Percentiles rank a stretch among this genome's conserved stretches.
Conservation (phyloP, 352 stramenopile genomes). For the Pythium volutum region DNA sequence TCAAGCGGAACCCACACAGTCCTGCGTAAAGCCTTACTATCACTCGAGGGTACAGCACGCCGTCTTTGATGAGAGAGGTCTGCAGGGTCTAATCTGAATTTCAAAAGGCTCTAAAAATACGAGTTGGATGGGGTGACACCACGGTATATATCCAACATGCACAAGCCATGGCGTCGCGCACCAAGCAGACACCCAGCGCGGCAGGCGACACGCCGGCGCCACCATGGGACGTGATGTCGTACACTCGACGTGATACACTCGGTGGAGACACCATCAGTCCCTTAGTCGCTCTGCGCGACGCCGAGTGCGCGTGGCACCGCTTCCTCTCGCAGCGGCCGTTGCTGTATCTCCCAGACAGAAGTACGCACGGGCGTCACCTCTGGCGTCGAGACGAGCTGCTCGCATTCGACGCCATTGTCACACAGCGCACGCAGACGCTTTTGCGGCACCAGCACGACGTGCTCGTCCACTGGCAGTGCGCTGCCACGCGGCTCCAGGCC, state of each 20-base stretch:
- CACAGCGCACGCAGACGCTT: conserved; percentile 32
- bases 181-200: neutral
- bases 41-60: no score
- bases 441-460: conserved; percentile 36
- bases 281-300: conserved; percentile 20
- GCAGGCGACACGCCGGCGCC: neutral
- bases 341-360: conserved; percentile 50
- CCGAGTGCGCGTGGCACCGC: conserved; percentile 30
- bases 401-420: conserved; percentile 36
- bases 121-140: neutral
- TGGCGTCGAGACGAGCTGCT: conserved; percentile 48
- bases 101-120: neutral
- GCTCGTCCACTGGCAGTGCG: conserved; percentile 36
- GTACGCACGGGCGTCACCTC: conserved; percentile 21
- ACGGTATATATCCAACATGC: no score
- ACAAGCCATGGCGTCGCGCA: neutral
- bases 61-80: no score
- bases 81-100: neutral
- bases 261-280: no score
- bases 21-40: no score
- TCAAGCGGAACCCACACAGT: neutral
- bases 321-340: conserved; percentile 32
- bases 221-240: conserved; percentile 38
- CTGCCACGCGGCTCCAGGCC: conserved; percentile 40
- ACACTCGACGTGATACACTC: conserved; percentile 39